Evolutionary conservation across 805 yeast genomes (phyloP).

Genomic region (Jamesozyma rosinii): DNA sequence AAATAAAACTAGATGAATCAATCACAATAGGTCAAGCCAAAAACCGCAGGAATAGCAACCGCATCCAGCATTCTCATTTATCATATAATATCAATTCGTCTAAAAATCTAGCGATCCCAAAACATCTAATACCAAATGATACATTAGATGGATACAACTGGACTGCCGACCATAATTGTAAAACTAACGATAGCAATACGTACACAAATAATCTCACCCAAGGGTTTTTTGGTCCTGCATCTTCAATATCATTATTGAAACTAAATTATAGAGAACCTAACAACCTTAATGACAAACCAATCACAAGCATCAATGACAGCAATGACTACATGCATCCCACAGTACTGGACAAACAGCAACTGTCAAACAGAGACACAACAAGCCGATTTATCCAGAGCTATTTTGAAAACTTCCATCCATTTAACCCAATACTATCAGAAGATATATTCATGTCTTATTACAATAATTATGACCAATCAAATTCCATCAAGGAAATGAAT

Average conservation of each 20-base stretch:
- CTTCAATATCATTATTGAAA: constrained; percentile 47
- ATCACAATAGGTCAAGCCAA: neutral
- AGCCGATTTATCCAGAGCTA: constrained; percentile 39
- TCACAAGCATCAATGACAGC: neutral
- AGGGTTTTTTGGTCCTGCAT: constrained; percentile 60
- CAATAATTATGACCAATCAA: constrained; percentile 24
- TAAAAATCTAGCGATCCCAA: neutral
- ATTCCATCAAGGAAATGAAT: constrained; percentile 14
- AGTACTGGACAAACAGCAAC: neutral
- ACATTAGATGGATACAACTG: constrained; percentile 48
- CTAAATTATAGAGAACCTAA: constrained; percentile 16
- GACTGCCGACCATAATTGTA: constrained; percentile 18
- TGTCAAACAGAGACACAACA: constrained; percentile 9
- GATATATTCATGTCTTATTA: constrained; percentile 41
- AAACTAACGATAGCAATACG: neutral
- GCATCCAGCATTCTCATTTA: neutral
- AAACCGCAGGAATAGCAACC: constrained; percentile 1
- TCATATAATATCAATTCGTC: neutral
- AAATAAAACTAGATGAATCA: constrained; percentile 9
- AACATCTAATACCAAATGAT: constrained; percentile 19
- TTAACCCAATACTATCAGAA: constrained; percentile 52
- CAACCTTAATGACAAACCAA: neutral
- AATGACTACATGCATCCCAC: neutral
- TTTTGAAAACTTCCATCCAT: constrained; percentile 50
- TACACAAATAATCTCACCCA: neutral